Evolutionary conservation across 2,329 filamentous ascomycete genomes (phyloP), one percentile per base, ranked within the genome.

Genomic region (Corniculantispora saksenae): DNA sequence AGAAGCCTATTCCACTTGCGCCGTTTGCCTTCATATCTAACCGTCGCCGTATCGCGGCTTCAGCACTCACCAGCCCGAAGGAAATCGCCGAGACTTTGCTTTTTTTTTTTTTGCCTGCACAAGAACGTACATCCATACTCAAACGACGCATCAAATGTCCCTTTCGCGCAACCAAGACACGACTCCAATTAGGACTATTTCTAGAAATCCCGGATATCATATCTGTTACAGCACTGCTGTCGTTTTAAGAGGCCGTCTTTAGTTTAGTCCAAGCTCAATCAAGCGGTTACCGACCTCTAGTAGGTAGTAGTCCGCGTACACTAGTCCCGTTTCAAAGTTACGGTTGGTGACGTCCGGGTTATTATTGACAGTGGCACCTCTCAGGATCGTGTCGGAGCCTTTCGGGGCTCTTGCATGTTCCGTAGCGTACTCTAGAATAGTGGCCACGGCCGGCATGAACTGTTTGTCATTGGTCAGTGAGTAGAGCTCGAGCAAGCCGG

Each of bases 251-350:
- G 35, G n/a, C 35, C 35, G 35, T 38, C 45, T 48, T 87, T 70
- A 70, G 88, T 65, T 75, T 73, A 66, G 57, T 21, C 64, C 64
- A 51, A 66, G 48, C 12, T 66, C 63, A 25, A 67, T 62, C 56
- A 66, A 29, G 29, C 63, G 58, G 55, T 67, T 67, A 12, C 66
- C 66, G 40, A 63, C 63, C 43, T 67, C 63, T 15, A 67, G 32
- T n/a, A 67, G 65, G 48, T 67, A 67, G 32, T 67, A 67, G 25
- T 67, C 66, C 23, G 66, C 66, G 54, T 67, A 67, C 43, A 67
- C 66, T 2, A 67, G 40, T 32, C 66, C 66, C 19, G 59, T 63
- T 23, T 67, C 55, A n/a, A 25, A 51, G 9, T 56, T 57, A 17
- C 54, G 66, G 13, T 56, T 56, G 29, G 56, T 45, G 10, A 55